phyloP scores from a whole-genome alignment of 225 moss, liverwort and hornwort genomes.

The Pleurozium schreberi region DNA sequence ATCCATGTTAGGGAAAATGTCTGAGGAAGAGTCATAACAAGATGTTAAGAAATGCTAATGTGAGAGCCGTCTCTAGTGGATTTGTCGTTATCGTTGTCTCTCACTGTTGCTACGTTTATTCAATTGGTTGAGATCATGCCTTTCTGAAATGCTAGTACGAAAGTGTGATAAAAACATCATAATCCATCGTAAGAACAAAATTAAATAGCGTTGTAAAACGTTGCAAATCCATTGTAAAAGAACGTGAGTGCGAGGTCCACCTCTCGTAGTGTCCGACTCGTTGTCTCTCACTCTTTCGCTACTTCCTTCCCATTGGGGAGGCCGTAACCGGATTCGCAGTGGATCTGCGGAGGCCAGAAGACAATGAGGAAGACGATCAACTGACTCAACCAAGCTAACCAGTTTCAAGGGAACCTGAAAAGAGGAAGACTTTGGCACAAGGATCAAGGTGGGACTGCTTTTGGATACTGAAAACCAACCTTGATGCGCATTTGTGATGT shows the following conservation, averaged over 20 bases:
- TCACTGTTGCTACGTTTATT: conserved; percentile 22
- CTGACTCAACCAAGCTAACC: neutral
- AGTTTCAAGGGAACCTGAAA: neutral
- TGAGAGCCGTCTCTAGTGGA: neutral
- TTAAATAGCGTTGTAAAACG: neutral
- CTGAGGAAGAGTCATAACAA: neutral
- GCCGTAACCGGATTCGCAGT: conserved; percentile 36
- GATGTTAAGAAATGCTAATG: neutral
- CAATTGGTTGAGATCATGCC: neutral
- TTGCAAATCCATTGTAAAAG: neutral
- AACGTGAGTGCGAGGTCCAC: neutral
- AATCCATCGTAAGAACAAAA: neutral
- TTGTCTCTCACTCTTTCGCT: conserved; percentile 27
- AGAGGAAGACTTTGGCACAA: neutral
- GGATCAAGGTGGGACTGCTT: neutral
- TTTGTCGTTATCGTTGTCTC: neutral
- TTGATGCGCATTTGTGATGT: conserved; percentile 53
- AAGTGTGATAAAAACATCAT: neutral
- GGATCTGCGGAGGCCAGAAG: conserved; percentile 24
- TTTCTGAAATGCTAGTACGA: neutral
- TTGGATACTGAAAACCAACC: conserved; percentile 9
- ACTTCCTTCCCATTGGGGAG: conserved; percentile 25
- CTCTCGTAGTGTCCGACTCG: neutral
- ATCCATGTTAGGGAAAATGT: neutral
- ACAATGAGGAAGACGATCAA: neutral